Conservation (phyloP, 192 early-diverging fungal species). For the Paraglomus occultum region DNA sequence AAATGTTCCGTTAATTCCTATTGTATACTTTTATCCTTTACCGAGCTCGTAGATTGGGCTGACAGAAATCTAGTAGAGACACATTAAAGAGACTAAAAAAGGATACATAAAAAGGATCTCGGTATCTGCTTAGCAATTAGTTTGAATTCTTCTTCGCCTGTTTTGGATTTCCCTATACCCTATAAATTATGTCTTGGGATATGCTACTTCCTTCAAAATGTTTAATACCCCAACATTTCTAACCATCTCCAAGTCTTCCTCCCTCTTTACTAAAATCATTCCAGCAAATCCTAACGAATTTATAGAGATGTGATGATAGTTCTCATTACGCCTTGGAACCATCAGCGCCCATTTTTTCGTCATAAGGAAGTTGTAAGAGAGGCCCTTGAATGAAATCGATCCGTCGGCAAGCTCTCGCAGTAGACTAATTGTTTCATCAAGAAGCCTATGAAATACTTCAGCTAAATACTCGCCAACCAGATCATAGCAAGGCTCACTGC, state of each 20-base stretch:
- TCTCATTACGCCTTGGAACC: conserved; percentile 36
- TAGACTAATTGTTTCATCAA: conserved; percentile 49
- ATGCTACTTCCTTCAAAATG: conserved; percentile 35
- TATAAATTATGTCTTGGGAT: conserved; percentile 19
- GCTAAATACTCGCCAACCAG: conserved; percentile 43
- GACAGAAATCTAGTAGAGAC: too few relatives aligned
- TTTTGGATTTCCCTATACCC: too few relatives aligned
- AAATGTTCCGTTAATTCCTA: too few relatives aligned
- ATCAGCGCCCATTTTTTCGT: conserved; percentile 56
- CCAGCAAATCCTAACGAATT: conserved; percentile 59
- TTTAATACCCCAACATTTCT: conserved; percentile 32
- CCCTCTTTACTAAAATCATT: conserved; percentile 41
- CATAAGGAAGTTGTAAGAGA: conserved; percentile 55
- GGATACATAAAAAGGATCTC: too few relatives aligned
- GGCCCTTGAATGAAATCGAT: neutral
- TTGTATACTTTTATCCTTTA: too few relatives aligned
- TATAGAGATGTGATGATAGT: conserved; percentile 32
- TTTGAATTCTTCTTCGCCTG: too few relatives aligned
- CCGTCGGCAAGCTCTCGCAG: conserved; percentile 41
- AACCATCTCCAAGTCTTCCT: conserved; percentile 41
- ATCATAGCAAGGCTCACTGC: conserved; percentile 8
- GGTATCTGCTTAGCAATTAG: too few relatives aligned
- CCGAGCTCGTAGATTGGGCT: too few relatives aligned
- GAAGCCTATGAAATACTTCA: conserved; percentile 47
- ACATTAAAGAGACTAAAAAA: too few relatives aligned